Conservation (phyloP, 1,139 yeast genomes). For the Casaregolazyma suthepensis region DNA sequence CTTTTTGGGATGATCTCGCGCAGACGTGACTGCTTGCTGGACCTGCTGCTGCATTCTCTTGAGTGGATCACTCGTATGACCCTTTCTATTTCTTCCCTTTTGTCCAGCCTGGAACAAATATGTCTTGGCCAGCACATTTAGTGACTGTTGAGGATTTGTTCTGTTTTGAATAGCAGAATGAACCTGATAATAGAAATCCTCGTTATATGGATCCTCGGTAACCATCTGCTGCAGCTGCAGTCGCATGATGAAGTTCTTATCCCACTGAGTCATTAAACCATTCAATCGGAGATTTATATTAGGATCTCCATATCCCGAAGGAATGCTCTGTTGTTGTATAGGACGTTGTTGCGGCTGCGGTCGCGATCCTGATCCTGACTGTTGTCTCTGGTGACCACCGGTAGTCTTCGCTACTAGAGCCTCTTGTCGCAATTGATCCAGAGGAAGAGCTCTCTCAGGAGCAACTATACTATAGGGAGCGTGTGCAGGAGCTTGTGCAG, state of each 20-base stretch:
- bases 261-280: conserved; percentile 95
- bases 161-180: conserved; percentile 74
- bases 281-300: conserved; percentile 33
- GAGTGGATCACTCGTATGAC: conserved; percentile 71
- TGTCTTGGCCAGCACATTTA: conserved; percentile 82
- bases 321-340: not conserved
- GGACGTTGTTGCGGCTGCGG: not conserved
- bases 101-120: conserved; percentile 90
- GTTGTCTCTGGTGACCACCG: conserved; percentile 34
- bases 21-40: conserved; percentile 91
- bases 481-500: not conserved
- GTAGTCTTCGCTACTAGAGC: conserved; percentile 24
- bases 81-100: conserved; percentile 80
- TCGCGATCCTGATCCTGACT: not conserved
- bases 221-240: conserved; percentile 94
- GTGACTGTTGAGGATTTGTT: conserved; percentile 41
- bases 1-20: conserved; percentile 80
- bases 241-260: conserved; percentile 89
- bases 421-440: conserved; percentile 31
- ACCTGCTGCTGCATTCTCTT: conserved; percentile 99
- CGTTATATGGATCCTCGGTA: conserved; percentile 94
- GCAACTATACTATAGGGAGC: conserved; percentile 14
- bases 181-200: conserved; percentile 94
- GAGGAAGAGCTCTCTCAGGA: conserved; percentile 14
- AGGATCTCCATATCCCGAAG: conserved; percentile 43